Evolutionary conservation across 2,329 filamentous ascomycete species (phyloP).

Genomic region (Aspergillus luchuensis): DNA sequence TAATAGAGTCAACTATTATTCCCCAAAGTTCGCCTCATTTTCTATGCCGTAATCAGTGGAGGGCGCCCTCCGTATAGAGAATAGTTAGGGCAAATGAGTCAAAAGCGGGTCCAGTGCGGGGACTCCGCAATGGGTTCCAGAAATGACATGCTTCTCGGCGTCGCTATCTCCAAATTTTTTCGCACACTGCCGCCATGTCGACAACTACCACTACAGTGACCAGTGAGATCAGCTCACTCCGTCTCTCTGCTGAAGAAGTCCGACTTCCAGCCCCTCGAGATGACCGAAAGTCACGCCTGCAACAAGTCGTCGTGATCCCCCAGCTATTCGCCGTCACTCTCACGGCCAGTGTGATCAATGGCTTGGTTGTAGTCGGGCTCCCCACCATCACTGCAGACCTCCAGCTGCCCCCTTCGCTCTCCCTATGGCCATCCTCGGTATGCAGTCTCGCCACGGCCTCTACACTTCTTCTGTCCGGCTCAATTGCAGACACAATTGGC

Average conservation of each 20-base stretch:
- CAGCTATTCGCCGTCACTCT: slow-evolving; percentile 28
- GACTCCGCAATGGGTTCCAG: not conserved
- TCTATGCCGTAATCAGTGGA: no score
- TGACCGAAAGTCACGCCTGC: not conserved
- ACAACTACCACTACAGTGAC: not conserved
- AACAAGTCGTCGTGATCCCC: slow-evolving; percentile 15
- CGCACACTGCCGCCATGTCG: not conserved
- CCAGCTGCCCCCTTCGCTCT: slow-evolving; percentile 25
- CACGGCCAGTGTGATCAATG: slow-evolving; percentile 35
- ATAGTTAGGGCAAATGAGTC: no score
- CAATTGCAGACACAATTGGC: no score
- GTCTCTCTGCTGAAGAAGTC: not conserved
- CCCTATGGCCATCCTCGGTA: slow-evolving; percentile 33
- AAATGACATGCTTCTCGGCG: not conserved
- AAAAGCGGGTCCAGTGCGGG: not conserved
- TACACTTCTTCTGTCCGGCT: no score
- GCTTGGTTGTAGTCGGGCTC: slow-evolving; percentile 46
- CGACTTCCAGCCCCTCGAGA: not conserved
- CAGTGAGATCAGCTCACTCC: not conserved
- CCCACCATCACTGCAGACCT: slow-evolving; percentile 46
- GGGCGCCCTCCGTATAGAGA: no score
- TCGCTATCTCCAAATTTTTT: not conserved
- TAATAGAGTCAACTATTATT: no score
- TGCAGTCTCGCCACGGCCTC: no score
- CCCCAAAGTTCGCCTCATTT: no score